phyloP scores from a whole-genome alignment of 2,329 filamentous ascomycete genomes.

The Lojkania enalia region DNA sequence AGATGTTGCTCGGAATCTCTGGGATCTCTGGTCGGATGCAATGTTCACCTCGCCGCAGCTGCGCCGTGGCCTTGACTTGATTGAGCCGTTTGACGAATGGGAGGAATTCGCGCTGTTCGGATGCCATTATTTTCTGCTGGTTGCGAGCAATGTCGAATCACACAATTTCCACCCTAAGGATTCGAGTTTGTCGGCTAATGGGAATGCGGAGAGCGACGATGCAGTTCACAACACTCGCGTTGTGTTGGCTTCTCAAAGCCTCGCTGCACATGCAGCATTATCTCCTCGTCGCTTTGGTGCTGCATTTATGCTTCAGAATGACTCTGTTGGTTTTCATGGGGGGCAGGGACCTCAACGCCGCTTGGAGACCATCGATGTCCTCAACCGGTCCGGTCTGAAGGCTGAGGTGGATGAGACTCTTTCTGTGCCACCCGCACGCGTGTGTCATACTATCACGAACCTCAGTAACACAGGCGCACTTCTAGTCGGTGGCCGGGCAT shows the following conservation, averaged over 20 bases:
- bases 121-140: constrained; percentile 80
- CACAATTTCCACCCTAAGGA: constrained; percentile 3
- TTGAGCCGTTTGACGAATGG: constrained; percentile 94
- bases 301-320: constrained; percentile 33
- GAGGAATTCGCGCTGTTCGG: constrained; percentile 88
- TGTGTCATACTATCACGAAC: constrained; percentile 77
- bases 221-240: background rate
- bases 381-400: background rate
- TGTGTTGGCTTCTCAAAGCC: constrained; percentile 19
- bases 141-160: constrained; percentile 56
- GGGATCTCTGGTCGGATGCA: constrained; percentile 78
- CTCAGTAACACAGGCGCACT: constrained; percentile 63
- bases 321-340: constrained; percentile 47
- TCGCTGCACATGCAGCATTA: constrained; percentile 14
- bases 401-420: constrained; percentile 23
- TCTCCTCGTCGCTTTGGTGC: constrained; percentile 46
- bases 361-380: constrained; percentile 49
- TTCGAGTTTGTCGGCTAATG: background rate
- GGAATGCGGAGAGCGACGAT: constrained; percentile 2
- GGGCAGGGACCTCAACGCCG: constrained; percentile 54
- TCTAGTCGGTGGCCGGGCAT: constrained; percentile 76
- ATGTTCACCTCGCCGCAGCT: constrained; percentile 65
- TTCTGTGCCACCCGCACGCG: constrained; percentile 44
- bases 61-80: constrained; percentile 63
- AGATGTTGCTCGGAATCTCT: constrained; percentile 66